A percentile compares a stretch with the other conserved stretches of the same genome.
phyloP scores from a whole-genome alignment of 345 rosid genomes.

The Acer saccharum region DNA sequence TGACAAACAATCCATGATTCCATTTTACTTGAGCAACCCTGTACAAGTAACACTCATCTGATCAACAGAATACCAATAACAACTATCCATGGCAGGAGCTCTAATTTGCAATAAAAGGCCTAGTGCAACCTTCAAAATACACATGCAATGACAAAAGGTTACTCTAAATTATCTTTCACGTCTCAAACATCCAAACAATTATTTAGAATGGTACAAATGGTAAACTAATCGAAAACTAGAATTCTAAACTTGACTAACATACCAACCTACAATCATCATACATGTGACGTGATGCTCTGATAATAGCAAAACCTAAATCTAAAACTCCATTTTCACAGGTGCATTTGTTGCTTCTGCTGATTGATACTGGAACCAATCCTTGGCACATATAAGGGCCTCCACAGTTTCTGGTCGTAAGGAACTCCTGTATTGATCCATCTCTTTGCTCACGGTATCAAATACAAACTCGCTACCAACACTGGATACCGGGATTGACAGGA shows the following conservation, averaged over 20 bases:
- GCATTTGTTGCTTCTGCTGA: constrained; percentile 41
- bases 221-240: constrained; percentile 15
- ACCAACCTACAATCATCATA: constrained; percentile 26
- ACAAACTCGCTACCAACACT: constrained; percentile 56
- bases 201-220: constrained; percentile 19
- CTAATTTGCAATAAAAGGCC: neutral
- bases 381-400: constrained; percentile 87
- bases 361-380: constrained; percentile 76
- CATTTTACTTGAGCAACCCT: too few relatives aligned
- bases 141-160: neutral
- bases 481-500: constrained; percentile 64
- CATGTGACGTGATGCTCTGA: neutral
- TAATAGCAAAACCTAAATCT: constrained; percentile 21
- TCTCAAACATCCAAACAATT: constrained; percentile 22
- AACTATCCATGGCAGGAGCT: neutral
- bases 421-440: constrained; percentile 71
- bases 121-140: neutral
- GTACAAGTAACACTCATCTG: neutral
- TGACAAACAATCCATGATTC: too few relatives aligned
- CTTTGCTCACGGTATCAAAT: constrained; percentile 54
- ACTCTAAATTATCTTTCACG: constrained; percentile 16
- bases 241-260: neutral
- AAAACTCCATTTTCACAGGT: constrained; percentile 60
- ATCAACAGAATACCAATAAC: too few relatives aligned
- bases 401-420: constrained; percentile 82